Conservation (phyloP, 495 filamentous ascomycete species). For the Penicillium egyptiacum region DNA sequence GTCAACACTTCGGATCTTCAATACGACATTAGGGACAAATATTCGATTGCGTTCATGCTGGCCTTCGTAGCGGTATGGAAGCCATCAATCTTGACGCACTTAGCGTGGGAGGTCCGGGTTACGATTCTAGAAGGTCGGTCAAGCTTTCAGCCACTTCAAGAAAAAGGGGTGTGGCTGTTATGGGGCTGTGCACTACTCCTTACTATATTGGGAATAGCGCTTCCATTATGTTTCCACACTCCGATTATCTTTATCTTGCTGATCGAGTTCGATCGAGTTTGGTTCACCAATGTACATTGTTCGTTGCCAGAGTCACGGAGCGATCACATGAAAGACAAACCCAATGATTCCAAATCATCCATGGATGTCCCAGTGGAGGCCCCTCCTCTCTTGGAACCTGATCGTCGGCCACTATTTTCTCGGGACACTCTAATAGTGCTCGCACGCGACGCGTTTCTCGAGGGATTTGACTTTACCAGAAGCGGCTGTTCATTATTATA, state of each 20-base stretch:
- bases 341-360: slow-evolving; percentile 4
- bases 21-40: neutral
- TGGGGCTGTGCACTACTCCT: neutral
- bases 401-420: neutral
- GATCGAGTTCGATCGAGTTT: neutral
- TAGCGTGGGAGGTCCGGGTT: neutral
- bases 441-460: neutral
- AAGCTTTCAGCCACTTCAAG: slow-evolving; percentile 3
- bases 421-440: neutral
- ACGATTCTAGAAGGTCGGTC: neutral
- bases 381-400: neutral
- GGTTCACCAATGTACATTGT: neutral
- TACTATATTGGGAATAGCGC: slow-evolving; percentile 1
- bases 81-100: neutral
- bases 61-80: no score
- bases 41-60: no score
- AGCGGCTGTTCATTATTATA: neutral
- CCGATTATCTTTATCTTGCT: neutral
- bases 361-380: neutral
- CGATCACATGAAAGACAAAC: no score
- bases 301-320: no score
- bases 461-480: no score
- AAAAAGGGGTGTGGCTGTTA: neutral
- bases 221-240: neutral
- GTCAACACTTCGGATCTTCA: slow-evolving; percentile 6